Conservation (phyloP, 306 rosid species). For the Vigna radiata region DNA sequence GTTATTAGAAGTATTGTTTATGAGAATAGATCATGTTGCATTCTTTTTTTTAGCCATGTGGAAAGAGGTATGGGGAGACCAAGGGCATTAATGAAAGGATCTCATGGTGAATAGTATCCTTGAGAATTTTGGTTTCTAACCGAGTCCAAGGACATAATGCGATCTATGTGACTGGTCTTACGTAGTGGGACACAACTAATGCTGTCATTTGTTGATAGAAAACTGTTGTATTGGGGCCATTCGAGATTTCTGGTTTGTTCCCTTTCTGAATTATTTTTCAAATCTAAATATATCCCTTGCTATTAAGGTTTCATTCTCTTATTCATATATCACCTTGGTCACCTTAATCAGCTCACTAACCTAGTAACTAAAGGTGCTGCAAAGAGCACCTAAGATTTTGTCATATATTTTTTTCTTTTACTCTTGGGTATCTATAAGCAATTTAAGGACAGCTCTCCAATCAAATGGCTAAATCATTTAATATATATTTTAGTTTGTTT, state of each 20-base stretch:
- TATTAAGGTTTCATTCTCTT: no score
- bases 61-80: neutral
- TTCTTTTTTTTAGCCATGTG: neutral
- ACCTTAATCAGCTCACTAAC: neutral
- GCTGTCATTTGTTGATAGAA: neutral
- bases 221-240: neutral
- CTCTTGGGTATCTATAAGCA: neutral
- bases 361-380: neutral
- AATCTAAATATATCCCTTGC: neutral
- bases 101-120: neutral
- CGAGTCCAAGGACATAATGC: neutral
- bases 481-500: slow-evolving; percentile 5
- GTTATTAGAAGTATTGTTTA: neutral
- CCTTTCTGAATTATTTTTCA: neutral
- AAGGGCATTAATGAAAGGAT: neutral
- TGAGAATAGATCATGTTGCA: neutral
- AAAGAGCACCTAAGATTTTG: neutral
- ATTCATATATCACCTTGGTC: neutral
- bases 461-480: neutral
- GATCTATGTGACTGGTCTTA: neutral
- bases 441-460: neutral
- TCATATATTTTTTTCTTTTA: slow-evolving; percentile 4
- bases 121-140: neutral
- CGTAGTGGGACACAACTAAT: neutral
- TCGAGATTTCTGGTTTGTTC: neutral